Base-by-base conservation (phyloP, 345 rosid species). In the Syzygium grande region DNA sequence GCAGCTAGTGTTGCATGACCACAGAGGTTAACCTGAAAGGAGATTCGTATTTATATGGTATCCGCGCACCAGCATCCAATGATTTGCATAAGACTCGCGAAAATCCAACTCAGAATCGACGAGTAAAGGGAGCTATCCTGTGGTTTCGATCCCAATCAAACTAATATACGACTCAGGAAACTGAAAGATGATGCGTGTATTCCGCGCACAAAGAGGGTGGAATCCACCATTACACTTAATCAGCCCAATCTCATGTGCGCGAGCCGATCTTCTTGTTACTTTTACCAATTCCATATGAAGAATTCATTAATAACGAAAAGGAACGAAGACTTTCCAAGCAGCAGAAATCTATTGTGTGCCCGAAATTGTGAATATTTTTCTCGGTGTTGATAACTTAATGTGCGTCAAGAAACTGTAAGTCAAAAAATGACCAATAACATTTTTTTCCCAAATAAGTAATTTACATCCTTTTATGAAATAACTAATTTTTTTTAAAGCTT, bases 1-100 rank as follows among this genome's bases (percentile, higher is more conserved):
- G 98, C 94, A 27, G 99, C 99, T 68, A 97, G 89, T 46, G 99
- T 97, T 73, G 93, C 99, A 89, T 97, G 99, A 38, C 98, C 99
- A 87, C 99, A 95, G 9, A 97, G 94, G 29, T 90, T 43, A 43
- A 94, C 93, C 98, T 97, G 92, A 86, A 58, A 83, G 86, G 87
- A 56, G 54, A 63, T 86, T 73, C 80, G 14, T n/a, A 6, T 21
- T 58, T 25, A 86, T 7, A 25, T 46, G 30, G 53, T 25, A 58
- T 85, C 27, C 14, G 25, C n/a, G 29, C 27, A 14, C 59, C 86
- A 30, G 34, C 61, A 29, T 30, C 49, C 25, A 38, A 38, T 34
- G 25, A 73, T 65, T 73, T 73, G 49, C 80, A 73, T 73, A 10
- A 73, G 11, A 68, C 19, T 34, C 34, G 49, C 4, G 1, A 9